These are phyloP conservation scores for Annona squamosa DNA, from an alignment of 164 flowering plant species.

Conservation along the genomic window DNA sequence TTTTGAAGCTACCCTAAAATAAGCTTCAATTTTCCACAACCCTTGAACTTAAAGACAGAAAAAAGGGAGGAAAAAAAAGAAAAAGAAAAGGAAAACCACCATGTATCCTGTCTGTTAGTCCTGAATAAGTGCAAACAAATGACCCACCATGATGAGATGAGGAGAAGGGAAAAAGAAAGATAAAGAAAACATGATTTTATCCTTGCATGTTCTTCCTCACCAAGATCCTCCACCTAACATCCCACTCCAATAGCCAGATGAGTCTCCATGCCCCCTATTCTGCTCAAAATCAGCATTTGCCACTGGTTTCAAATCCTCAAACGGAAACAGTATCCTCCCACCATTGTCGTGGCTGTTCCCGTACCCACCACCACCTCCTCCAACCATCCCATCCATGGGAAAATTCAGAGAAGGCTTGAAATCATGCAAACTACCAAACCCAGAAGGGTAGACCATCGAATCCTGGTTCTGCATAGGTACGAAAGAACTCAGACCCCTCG, in stretches of 20 bases:
- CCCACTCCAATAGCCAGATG: slow-evolving; percentile 85
- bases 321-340: slow-evolving; percentile 67
- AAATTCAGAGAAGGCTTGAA: slow-evolving; percentile 55
- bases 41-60: slow-evolving; percentile 6
- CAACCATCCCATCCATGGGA: slow-evolving; percentile 44
- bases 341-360: slow-evolving; percentile 31
- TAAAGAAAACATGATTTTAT: background rate
- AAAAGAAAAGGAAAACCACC: slow-evolving; percentile 8
- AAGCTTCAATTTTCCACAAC: slow-evolving; percentile 25
- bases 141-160: slow-evolving; percentile 12
- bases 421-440: slow-evolving; percentile 44
- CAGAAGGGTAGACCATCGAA: slow-evolving; percentile 39
- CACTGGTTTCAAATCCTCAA: slow-evolving; percentile 64
- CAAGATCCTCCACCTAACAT: slow-evolving; percentile 83
- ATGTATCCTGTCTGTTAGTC: slow-evolving; percentile 23
- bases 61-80: background rate
- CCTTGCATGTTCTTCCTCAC: slow-evolving; percentile 25
- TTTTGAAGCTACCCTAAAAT: slow-evolving; percentile 33
- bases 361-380: slow-evolving; percentile 31
- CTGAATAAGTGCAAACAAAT: slow-evolving; percentile 23
- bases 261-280: slow-evolving; percentile 45
- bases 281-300: slow-evolving; percentile 27
- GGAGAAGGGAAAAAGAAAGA: slow-evolving; percentile 10
- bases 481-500: slow-evolving; percentile 56
- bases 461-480: slow-evolving; percentile 48